Evolutionary conservation across 1,284 basidiomycete species (phyloP), one percentile per base, ranked within the genome.

Genomic region (Omphalotus olearius): DNA sequence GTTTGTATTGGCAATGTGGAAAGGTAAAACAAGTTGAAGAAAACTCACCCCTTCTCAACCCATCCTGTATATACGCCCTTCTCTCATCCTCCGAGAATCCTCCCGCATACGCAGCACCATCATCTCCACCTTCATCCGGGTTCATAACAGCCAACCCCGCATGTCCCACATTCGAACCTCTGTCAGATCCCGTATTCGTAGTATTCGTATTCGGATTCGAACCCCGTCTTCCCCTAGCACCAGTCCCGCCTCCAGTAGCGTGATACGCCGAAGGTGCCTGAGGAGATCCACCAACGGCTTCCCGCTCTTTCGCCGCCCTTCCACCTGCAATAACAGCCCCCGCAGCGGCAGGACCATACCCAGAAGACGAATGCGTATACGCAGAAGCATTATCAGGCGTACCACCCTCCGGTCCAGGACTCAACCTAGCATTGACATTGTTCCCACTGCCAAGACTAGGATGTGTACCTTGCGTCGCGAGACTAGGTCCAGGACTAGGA

Each of bases 61-160:
- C 47, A 10, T 41, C 47, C 23, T 28, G 28, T 2, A 49, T 49
- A 23, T 49, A 49, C 6, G 47, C 47, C 36, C 47, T 49, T 10
- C 47, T 39, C 1, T 39, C 39, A 20, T 18, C 40, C n/a, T 49
- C 47, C 14, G 33, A 43, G 30, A 20, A 36, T 1, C 48, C 41
- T 20, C 48, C 47, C 1, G 39, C 47, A 35, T 41, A 40, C 28
- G 47, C n/a, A 33, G 39, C 45, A 46, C 9, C 30, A 33, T 7
- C 30, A 40, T n/a, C 38, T 2, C 7, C 38, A 40, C 20, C 16
- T 23, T 36, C 26, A 35, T 47, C 46, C 10, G 36, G 46, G n/a
- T 47, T 47, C 25, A 37, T 47, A 6, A 40, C 23, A 23, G 37
- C 35, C 35, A 47, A 47, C 9, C 45, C 35, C 13, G 4, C 30